These are phyloP conservation scores for Yarrowia yakushimensis DNA, from an alignment of 805 yeast species.

Conservation along the genomic window DNA sequence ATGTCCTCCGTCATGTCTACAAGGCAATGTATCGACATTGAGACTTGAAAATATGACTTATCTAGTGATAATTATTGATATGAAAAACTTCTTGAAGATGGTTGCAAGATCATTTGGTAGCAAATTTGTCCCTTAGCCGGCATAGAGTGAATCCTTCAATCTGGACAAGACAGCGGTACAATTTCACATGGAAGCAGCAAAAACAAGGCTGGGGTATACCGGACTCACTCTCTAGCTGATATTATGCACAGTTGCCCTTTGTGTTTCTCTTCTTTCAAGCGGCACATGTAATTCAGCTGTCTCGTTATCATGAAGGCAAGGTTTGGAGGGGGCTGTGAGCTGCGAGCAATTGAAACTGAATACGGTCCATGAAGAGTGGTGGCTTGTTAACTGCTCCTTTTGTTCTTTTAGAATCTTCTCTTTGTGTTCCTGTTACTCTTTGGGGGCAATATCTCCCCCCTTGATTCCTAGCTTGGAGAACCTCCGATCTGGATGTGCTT, in stretches of 20 bases:
- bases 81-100: neutral
- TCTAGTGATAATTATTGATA: neutral
- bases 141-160: neutral
- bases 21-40: neutral
- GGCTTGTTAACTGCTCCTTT: neutral
- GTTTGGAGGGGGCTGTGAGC: neutral
- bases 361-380: neutral
- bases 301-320: neutral
- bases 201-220: neutral
- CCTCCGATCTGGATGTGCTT: no score
- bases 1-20: neutral
- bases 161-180: neutral
- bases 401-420: no score
- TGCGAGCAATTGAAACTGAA: neutral
- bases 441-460: no score
- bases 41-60: neutral
- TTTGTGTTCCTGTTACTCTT: no score
- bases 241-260: neutral
- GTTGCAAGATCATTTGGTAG: neutral
- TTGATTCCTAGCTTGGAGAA: no score
- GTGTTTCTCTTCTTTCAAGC: neutral
- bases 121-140: neutral
- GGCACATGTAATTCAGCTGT: neutral
- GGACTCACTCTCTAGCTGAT: neutral
- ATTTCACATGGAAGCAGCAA: neutral